Evolutionary conservation across 345 rosid species (phyloP), one percentile per base, ranked within the genome.

Genomic region (Eucalyptus dawsonii): DNA sequence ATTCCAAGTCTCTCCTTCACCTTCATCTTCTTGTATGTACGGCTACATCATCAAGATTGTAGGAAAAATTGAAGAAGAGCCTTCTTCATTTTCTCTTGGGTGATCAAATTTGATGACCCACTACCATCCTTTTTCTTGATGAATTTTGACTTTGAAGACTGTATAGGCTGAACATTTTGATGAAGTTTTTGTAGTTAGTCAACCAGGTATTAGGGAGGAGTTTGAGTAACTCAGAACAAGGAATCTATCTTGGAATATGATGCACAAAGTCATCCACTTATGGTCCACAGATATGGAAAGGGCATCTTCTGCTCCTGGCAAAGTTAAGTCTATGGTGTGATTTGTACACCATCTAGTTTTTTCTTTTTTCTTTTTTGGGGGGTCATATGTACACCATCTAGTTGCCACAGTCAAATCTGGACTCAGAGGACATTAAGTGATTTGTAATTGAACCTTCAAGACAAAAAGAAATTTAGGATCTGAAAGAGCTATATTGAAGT

Each of bases 341-440:
- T 2, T 50, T 14, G 50, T 50, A 50, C 50, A 50, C 50, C 6
- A 49, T 49, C 14, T 49, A 49, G 14, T 1, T 49, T 49, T 49
- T 11, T 3, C 10, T 47, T 11, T 11, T 8, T 44, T 2, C 2
- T 44, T 44, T 44, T 44, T 49, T 49, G 5, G 2, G 50, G 2
- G 2, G 14, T 49, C 50, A 49, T 13, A 49, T 49, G 50, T 13
- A 49, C 50, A 49, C 15, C 50, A 50, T 50, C 50, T 50, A 50
- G 6, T 50, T 50, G 50, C 50, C 50, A 50, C 1, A 50, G 16
- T 50, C 16, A 50, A 50, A 50, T 50, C 50, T 50, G 50, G 50
- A 50, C 50, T 50, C 0, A 0, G 50, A 15, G 50, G 50, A 50
- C 16, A 50, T 50, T 0, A 0, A 50, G 50, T 50, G 16, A 50